phyloP scores from a whole-genome alignment of 2,329 filamentous ascomycete genomes.

The Fusarium pseudonygamai region DNA sequence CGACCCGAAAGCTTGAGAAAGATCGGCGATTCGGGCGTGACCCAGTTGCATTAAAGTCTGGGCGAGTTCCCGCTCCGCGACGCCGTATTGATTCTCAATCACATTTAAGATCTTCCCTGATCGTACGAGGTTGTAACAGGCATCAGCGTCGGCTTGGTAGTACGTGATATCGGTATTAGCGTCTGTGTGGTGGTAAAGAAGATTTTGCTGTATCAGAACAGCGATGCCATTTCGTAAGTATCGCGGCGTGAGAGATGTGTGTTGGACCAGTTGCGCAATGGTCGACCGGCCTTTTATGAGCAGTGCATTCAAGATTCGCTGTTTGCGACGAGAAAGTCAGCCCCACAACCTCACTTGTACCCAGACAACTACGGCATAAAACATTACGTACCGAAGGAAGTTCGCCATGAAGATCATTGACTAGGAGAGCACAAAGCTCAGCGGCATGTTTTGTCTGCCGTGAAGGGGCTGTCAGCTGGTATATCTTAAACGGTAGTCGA shows the following conservation, averaged over 20 bases:
- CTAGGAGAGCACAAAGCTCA: constrained; percentile 89
- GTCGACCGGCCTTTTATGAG: constrained; percentile 81
- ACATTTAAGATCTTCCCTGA: constrained; percentile 83
- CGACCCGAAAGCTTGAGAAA: constrained; percentile 69
- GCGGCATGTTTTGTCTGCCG: constrained; percentile 75
- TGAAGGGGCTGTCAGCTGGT: constrained; percentile 34
- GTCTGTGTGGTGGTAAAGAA: constrained; percentile 78
- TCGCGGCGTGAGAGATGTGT: constrained; percentile 76
- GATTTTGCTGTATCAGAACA: constrained; percentile 87
- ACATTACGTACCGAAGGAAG: constrained; percentile 80
- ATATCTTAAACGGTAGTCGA: constrained; percentile 20
- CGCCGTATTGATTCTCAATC: constrained; percentile 77
- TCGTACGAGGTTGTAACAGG: constrained; percentile 84
- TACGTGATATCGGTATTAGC: constrained; percentile 70
- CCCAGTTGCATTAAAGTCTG: constrained; percentile 80
- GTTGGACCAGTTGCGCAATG: constrained; percentile 72
- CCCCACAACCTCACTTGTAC: constrained; percentile 32
- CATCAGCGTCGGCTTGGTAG: constrained; percentile 85
- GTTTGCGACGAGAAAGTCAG: constrained; percentile 43
- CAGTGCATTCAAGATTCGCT: constrained; percentile 88
- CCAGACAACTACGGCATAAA: constrained; percentile 13
- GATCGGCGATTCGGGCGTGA: constrained; percentile 76
- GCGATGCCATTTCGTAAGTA: constrained; percentile 84
- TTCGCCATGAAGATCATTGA: constrained; percentile 90
- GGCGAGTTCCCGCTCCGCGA: constrained; percentile 77